Evolutionary conservation across 2,329 filamentous ascomycete species (phyloP), one percentile per base, ranked within the genome.

Genomic region (Fusarium multiceps): DNA sequence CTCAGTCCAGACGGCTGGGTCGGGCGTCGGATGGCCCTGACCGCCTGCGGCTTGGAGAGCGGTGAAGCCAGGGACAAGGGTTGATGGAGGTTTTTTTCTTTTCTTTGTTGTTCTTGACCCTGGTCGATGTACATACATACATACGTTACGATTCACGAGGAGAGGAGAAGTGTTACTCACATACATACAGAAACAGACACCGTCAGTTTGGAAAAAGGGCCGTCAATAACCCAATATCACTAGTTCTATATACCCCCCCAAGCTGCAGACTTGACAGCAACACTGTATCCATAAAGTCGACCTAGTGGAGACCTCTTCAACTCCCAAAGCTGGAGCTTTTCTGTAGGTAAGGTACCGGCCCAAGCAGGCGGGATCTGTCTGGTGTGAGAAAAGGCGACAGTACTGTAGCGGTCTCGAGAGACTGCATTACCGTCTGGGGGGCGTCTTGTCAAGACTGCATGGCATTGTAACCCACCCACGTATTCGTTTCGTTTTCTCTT

Each of bases 331-430:
- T 57, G 49, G 42, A 50, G 43, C 61, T 56, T 56, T 56, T 43
- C 65, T 74, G 63, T 72, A 72, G 71, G 69, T 73, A 74, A 72
- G 72, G 69, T 73, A 74, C 72, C 58, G 72, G 59, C 72, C 72
- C 72, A 74, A 69, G 68, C 71, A 55, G 68, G 62, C 72, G 72
- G 72, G 71, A 74, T 71, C 72, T 73, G 28, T 30, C 28, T 30
- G 66, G 66, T 73, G 71, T 73, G 64, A 66, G 20, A 42, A 51
- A 27, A 51, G 34, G 34, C 13, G 18, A 37, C 34, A 18, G 34
- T 37, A 37, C 34, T 37, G 34, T 63, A 56, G 64, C 67, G 53
- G 70, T 70, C 66, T 68, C 60, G 57, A 55, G 51, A 63, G 55
- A 40, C 59, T 62, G 47, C 60, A 50, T 48, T 42, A 21, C 32